Base-by-base conservation (phyloP, 2,329 filamentous ascomycete species). In the Sporothrix brunneoviolacea region DNA sequence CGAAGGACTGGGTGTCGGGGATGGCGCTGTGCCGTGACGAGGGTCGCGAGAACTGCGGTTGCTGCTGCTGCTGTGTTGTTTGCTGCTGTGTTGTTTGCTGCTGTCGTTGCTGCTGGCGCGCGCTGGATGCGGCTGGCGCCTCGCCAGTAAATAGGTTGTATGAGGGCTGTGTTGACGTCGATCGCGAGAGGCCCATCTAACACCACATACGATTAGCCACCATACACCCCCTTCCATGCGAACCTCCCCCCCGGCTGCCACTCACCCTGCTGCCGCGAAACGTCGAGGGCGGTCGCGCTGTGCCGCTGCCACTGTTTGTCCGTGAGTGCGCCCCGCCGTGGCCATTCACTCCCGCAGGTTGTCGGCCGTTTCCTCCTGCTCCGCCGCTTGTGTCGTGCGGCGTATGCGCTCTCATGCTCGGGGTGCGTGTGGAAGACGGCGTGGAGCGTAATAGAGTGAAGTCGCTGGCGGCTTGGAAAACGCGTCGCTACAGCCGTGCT, bases 141-240 rank as follows among this genome's bases (percentile, higher is more conserved):
- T 67, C 68, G 18, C 68, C 67, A 42, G 64, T 63, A 24, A 73
- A 59, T 53, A 65, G 64, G 55, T 71, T 72, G 60, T 71, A 71
- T 4, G 62, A 59, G 1, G 64, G 60, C 30, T 65, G 64, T 4
- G 51, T 57, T 8, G 60, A 59, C 15, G 58, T 60, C 37, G 54
- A 58, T 13, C 64, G 60, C 15, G 61, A 58, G n/a, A 54, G 55
- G 15, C 57, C 55, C 47, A 64, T 58, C 63, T 65, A 8, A 2
- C 18, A 39, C n/a, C 6, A 37, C 35, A 28, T 24, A 10, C 22
- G 4, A 15, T 18, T 10, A 39, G 27, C 37, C n/a, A n/a, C n/a
- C n/a, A n/a, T n/a, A n/a, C 24, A 28, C 24, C 24, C 24, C 24
- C 10, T 28, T 28, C 24, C 24, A 28, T 5, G 24, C 10, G 24